These are phyloP conservation scores for Pestalotiopsis sp. DNA, from an alignment of 2,329 filamentous ascomycete species.

Conservation along the genomic window DNA sequence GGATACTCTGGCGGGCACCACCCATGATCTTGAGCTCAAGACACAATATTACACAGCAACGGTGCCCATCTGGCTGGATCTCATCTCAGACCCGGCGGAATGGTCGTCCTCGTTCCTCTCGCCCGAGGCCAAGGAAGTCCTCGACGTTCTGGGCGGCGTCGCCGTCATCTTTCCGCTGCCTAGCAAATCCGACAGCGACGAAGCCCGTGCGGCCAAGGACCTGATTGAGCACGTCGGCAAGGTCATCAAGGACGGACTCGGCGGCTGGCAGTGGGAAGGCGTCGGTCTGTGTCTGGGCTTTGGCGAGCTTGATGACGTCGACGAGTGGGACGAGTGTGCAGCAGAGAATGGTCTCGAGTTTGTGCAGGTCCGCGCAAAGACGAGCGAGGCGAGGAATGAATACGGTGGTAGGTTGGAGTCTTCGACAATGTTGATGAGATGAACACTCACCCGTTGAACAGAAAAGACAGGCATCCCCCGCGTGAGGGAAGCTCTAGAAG, in stretches of 20 bases:
- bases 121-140: slow-evolving; percentile 63
- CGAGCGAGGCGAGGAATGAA: slow-evolving; percentile 50
- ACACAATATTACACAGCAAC: slow-evolving; percentile 64
- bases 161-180: slow-evolving; percentile 55
- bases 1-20: slow-evolving; percentile 57
- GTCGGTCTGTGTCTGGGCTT: slow-evolving; percentile 62
- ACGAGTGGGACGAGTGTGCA: slow-evolving; percentile 64
- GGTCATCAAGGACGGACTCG: slow-evolving; percentile 58
- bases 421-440: neutral
- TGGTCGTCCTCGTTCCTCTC: slow-evolving; percentile 64
- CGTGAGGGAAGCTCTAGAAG: slow-evolving; percentile 61
- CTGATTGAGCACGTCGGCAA: slow-evolving; percentile 55
- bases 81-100: slow-evolving; percentile 50
- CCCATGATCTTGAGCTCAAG: slow-evolving; percentile 55
- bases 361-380: slow-evolving; percentile 51
- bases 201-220: slow-evolving; percentile 31
- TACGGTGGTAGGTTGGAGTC: slow-evolving; percentile 53
- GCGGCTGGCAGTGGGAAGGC: slow-evolving; percentile 66
- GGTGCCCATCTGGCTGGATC: slow-evolving; percentile 69
- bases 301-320: slow-evolving; percentile 44
- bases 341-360: slow-evolving; percentile 63
- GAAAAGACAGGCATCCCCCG: slow-evolving; percentile 62
- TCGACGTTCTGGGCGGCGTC: slow-evolving; percentile 62
- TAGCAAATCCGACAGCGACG: slow-evolving; percentile 18
- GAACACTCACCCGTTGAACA: slow-evolving; percentile 22